Conservation (phyloP, 352 stramenopile genomes). For the Plasmopara halstedii region DNA sequence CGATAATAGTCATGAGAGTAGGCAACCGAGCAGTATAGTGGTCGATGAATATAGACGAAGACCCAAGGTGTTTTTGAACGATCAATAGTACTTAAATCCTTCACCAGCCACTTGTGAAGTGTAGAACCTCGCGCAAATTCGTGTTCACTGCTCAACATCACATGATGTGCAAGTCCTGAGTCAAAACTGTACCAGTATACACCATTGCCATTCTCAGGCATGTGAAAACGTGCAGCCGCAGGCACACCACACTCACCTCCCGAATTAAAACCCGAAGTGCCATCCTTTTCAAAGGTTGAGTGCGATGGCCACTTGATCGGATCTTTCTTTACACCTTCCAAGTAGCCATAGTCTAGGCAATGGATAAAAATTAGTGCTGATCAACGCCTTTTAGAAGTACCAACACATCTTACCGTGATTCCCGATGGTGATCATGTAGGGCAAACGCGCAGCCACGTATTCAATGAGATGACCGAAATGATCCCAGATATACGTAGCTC, state of each 20-base stretch:
- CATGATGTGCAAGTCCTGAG: slow-evolving; percentile 42
- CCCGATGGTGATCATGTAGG: slow-evolving; percentile 67
- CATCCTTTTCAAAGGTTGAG: slow-evolving; percentile 25
- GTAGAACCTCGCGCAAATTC: slow-evolving; percentile 35
- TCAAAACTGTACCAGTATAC: slow-evolving; percentile 63
- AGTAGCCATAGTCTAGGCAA: slow-evolving; percentile 33
- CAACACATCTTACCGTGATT: slow-evolving; percentile 47
- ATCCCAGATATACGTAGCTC: slow-evolving; percentile 76
- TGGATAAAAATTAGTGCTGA: too few relatives aligned
- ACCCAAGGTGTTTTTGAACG: slow-evolving; percentile 51
- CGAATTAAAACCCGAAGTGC: slow-evolving; percentile 37
- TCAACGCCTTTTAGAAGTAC: too few relatives aligned
- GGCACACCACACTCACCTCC: slow-evolving; percentile 85
- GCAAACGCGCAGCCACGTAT: slow-evolving; percentile 54
- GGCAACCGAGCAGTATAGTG: slow-evolving; percentile 49
- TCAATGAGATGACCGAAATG: slow-evolving; percentile 79
- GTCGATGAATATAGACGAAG: slow-evolving; percentile 50
- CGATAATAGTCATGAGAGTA: slow-evolving; percentile 30
- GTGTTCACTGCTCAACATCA: slow-evolving; percentile 47
- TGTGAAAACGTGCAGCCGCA: slow-evolving; percentile 59
- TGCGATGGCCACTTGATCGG: slow-evolving; percentile 21
- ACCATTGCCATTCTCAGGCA: slow-evolving; percentile 49
- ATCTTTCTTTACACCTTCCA: slow-evolving; percentile 26
- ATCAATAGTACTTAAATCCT: slow-evolving; percentile 40
- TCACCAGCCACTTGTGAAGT: slow-evolving; percentile 44